Evolutionary conservation across 1,139 yeast species (phyloP).

Genomic region (Candida sanyaensis): DNA sequence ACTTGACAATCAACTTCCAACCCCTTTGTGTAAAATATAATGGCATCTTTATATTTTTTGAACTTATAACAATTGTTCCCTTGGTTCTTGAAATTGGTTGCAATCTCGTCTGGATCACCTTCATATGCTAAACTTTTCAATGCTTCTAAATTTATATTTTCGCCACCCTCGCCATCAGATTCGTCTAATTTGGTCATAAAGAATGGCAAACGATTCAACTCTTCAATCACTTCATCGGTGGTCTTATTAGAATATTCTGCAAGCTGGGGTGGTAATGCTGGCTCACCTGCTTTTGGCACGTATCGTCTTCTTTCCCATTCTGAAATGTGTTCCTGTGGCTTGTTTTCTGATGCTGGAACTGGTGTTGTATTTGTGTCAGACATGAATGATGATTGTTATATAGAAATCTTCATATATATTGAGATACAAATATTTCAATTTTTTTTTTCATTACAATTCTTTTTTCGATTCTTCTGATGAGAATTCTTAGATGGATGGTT

Average conservation of each 20-base stretch:
- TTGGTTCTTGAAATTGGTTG: conserved; percentile 85
- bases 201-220: conserved; percentile 83
- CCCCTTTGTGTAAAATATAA: conserved; percentile 79
- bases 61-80: conserved; percentile 85
- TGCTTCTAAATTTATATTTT: conserved; percentile 79
- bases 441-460: background rate
- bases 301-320: conserved; percentile 61
- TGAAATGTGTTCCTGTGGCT: conserved; percentile 17
- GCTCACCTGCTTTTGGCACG: conserved; percentile 76
- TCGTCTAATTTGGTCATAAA: conserved; percentile 90
- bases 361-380: background rate
- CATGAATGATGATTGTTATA: background rate
- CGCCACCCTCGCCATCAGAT: conserved; percentile 76
- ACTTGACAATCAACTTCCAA: conserved; percentile 67
- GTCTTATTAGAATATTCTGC: conserved; percentile 65
- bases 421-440: background rate
- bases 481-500: no score
- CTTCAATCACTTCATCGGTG: conserved; percentile 75
- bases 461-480: no score
- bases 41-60: conserved; percentile 73
- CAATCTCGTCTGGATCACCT: conserved; percentile 93
- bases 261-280: conserved; percentile 81
- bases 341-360: background rate
- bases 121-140: conserved; percentile 90
- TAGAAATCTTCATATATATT: background rate